Conservation (phyloP, 2,329 filamentous ascomycete species). For the Falciphora oryzae region DNA sequence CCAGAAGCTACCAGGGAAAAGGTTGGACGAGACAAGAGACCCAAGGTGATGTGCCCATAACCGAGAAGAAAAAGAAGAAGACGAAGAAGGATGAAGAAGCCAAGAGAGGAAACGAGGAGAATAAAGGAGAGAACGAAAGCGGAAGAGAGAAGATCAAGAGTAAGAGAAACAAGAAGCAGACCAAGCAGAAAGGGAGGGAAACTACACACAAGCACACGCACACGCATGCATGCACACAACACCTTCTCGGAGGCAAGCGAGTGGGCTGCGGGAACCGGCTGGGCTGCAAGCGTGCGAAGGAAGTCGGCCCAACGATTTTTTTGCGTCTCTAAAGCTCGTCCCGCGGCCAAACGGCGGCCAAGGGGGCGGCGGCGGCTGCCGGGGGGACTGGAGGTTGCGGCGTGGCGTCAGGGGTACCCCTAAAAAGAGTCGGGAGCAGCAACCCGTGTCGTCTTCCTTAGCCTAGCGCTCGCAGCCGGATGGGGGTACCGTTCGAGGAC, state of each 20-base stretch:
- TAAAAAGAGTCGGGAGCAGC: not conserved
- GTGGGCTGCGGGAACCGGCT: not conserved
- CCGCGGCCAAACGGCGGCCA: not conserved
- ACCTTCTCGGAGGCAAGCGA: not conserved
- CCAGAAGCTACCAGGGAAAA: not conserved
- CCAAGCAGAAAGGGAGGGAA: not conserved
- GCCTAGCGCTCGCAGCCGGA: no score
- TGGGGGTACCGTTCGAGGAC: not conserved
- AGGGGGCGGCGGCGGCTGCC: no score
- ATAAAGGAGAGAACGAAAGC: not conserved
- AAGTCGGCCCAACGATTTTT: not conserved
- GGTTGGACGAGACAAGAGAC: not conserved
- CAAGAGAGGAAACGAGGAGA: not conserved
- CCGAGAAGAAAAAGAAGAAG: not conserved
- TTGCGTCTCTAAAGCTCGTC: not conserved
- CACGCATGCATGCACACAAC: not conserved
- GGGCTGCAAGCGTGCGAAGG: not conserved
- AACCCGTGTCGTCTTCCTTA: not conserved
- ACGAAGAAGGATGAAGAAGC: not conserved
- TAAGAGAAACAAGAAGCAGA: not conserved
- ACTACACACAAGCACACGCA: not conserved
- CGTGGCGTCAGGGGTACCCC: not conserved
- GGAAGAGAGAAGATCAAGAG: not conserved
- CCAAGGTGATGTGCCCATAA: not conserved
- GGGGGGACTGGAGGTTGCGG: not conserved